These are phyloP conservation scores for Aspergillus olivimuriae DNA, from an alignment of 495 filamentous ascomycete genomes.

Conservation along the genomic window DNA sequence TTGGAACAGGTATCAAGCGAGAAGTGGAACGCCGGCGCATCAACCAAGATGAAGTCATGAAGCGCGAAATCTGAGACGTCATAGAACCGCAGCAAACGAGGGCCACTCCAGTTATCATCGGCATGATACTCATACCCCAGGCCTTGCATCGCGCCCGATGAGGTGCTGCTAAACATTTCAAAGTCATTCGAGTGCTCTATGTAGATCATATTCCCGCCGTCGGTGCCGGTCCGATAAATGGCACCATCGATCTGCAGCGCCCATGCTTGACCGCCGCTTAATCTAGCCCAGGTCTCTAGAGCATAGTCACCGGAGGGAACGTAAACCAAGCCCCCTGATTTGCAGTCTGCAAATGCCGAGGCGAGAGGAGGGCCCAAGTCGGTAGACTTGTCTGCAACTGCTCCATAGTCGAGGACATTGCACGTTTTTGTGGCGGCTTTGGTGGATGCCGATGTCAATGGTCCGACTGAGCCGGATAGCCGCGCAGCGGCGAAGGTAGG, in stretches of 20 bases:
- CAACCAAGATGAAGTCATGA: constrained; percentile 38
- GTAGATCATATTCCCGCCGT: constrained; percentile 37
- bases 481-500: constrained; percentile 27
- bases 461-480: constrained; percentile 19
- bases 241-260: constrained; percentile 40
- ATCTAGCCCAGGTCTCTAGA: constrained; percentile 18
- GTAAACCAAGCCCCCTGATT: constrained; percentile 18
- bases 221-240: constrained; percentile 32
- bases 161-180: constrained; percentile 36
- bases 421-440: constrained; percentile 19
- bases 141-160: constrained; percentile 39
- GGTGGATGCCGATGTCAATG: constrained; percentile 17
- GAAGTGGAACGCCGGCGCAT: constrained; percentile 40
- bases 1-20: constrained; percentile 35
- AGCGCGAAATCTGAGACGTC: constrained; percentile 33
- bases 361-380: constrained; percentile 35
- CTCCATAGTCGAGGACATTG: constrained; percentile 18
- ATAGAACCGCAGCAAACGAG: constrained; percentile 27
- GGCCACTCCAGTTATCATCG: constrained; percentile 12
- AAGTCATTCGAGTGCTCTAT: constrained; percentile 39
- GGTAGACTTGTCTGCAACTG: constrained; percentile 26
- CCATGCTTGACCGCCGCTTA: constrained; percentile 26
- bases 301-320: constrained; percentile 20
- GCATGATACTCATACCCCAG: constrained; percentile 31
- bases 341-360: constrained; percentile 33